phyloP scores from a whole-genome alignment of 768 basidiomycete genomes.

The Leccinum uliginosum region DNA sequence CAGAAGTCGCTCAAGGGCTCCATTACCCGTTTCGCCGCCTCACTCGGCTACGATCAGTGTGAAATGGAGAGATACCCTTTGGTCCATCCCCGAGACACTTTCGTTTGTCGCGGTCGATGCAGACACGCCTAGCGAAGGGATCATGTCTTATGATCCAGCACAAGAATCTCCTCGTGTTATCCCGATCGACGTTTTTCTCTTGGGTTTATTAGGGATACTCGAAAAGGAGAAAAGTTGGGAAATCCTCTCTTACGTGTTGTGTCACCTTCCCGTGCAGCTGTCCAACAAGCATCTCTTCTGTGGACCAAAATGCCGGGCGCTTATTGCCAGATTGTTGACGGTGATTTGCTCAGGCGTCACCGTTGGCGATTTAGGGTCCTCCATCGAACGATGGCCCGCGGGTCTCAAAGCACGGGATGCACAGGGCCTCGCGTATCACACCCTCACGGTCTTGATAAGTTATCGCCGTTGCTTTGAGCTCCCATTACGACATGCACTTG shows the following conservation, averaged over 20 bases:
- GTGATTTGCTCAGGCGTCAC: slow-evolving; percentile 64
- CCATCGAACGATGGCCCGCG: slow-evolving; percentile 55
- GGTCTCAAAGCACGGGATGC: slow-evolving; percentile 74
- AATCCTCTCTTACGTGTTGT: slow-evolving; percentile 84
- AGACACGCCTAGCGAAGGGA: slow-evolving; percentile 62
- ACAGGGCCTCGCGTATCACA: slow-evolving; percentile 83
- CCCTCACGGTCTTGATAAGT: slow-evolving; percentile 81
- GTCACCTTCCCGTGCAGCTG: slow-evolving; percentile 86
- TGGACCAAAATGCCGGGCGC: slow-evolving; percentile 70
- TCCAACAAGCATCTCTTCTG: slow-evolving; percentile 97
- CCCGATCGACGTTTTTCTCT: slow-evolving; percentile 72
- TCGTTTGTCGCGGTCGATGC: slow-evolving; percentile 52
- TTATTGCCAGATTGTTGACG: slow-evolving; percentile 60
- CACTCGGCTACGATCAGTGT: slow-evolving; percentile 17
- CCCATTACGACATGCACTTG: slow-evolving; percentile 60
- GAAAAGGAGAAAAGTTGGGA: slow-evolving; percentile 87
- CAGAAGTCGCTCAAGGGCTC: slow-evolving; percentile 59
- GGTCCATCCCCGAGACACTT: slow-evolving; percentile 65
- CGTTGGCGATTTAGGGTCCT: slow-evolving; percentile 50
- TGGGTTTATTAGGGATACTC: slow-evolving; percentile 57
- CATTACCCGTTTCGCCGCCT: slow-evolving; percentile 29
- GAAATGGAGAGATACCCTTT: slow-evolving; percentile 49
- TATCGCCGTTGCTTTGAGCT: slow-evolving; percentile 77
- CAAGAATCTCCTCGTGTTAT: slow-evolving; percentile 47
- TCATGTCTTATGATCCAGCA: slow-evolving; percentile 59